These are phyloP conservation scores for Kodamaea derodonti DNA, from an alignment of 1,139 yeast species.

Conservation along the genomic window DNA sequence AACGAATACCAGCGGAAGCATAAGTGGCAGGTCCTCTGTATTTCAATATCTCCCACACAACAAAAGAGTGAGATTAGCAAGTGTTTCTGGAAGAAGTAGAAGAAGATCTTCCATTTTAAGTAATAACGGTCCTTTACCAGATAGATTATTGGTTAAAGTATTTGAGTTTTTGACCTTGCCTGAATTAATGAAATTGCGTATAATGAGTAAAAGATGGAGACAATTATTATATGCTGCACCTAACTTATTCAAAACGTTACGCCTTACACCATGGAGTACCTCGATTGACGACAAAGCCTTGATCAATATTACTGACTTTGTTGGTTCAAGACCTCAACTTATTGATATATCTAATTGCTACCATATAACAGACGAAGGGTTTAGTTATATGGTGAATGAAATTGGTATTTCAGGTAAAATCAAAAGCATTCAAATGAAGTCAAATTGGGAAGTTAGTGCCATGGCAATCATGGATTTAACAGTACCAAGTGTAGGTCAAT, in stretches of 20 bases:
- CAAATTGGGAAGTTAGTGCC: conserved; percentile 75
- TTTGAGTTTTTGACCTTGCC: conserved; percentile 53
- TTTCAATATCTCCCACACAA: conserved; percentile 53
- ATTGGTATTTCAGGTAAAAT: conserved; percentile 65
- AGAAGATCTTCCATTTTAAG: conserved; percentile 56
- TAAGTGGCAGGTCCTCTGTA: conserved; percentile 9
- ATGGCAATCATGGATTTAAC: conserved; percentile 79
- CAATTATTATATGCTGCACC: conserved; percentile 59
- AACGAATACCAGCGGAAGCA: conserved; percentile 3
- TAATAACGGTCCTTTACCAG: conserved; percentile 54
- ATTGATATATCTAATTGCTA: conserved; percentile 71
- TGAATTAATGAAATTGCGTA: conserved; percentile 52
- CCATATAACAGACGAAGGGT: conserved; percentile 74
- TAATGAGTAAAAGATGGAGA: conserved; percentile 63
- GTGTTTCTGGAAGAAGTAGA: conserved; percentile 33
- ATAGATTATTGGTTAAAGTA: conserved; percentile 48
- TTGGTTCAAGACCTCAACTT: conserved; percentile 59
- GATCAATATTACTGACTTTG: conserved; percentile 60
- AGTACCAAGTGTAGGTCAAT: conserved; percentile 58
- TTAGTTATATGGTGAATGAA: conserved; percentile 64
- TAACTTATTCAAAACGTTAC: conserved; percentile 46
- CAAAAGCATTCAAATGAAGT: conserved; percentile 53
- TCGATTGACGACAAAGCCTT: conserved; percentile 55
- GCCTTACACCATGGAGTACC: conserved; percentile 59
- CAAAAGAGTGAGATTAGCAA: conserved; percentile 46